Base-by-base conservation (phyloP, 1,284 basidiomycete species). In the Melampsora americana region DNA sequence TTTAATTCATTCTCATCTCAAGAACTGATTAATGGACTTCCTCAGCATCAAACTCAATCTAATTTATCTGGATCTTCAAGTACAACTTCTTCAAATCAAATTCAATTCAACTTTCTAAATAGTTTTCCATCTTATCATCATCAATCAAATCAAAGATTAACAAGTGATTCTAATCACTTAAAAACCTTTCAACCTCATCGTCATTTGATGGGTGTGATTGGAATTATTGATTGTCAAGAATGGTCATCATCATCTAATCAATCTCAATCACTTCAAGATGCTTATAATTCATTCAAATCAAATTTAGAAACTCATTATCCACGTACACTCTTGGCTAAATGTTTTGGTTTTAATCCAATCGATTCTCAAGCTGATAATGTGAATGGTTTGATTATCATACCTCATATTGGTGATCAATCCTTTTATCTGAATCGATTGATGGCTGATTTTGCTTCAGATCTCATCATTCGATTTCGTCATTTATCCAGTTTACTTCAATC, bases 381-480 rank as follows among this genome's bases (percentile, higher is more conserved):
- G n/a, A 26, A 56, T 32, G 70, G 65, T 23, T 56, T 74, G 42
- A 39, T 67, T 42, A 42, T 74, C 14, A 61, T 74, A 14, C 72
- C 72, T 46, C 46, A 74, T 61, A 64, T 74, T 32, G 65, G 64
- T n/a, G 64, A 74, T 67, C 72, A 67, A 67, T 50, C 46, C 20
- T 66, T 67, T 48, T 74, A 67, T 35, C 14, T 74, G 16, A 65
- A 74, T n/a, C 46, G 32, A 6, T 35, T 74, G 7, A 59, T 74
- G 18, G 42, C 72, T 50, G 72, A 74, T 42, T 67, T 74, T 46
- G 50, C 65, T 18, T 67, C 65, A n/a, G 64, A 66, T 60, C 50
- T 74, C 30, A 42, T 74, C n/a, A 30, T 42, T 42, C 50, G 48
- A 42, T 60, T 74, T n/a, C 42, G 42, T 14, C 42, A 53, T 48